phyloP scores from a whole-genome alignment of 1,284 basidiomycete species.

The Peniophora sp. region DNA sequence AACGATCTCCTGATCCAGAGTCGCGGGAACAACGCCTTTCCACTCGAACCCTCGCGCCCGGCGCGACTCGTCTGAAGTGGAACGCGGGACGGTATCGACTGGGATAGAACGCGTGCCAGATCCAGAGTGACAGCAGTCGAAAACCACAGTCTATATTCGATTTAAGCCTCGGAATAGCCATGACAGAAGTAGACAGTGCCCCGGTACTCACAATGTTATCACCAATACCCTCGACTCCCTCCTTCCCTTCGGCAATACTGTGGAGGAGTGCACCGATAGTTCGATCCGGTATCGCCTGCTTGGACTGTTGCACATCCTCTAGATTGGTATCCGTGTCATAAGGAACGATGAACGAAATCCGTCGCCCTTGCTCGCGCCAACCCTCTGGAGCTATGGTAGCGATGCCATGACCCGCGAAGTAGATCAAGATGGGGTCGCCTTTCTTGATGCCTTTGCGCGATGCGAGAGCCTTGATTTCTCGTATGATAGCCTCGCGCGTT shows the following conservation, averaged over 20 bases:
- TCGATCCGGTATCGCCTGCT: constrained; percentile 13
- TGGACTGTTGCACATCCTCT: too few species aligned
- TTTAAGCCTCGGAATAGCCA: constrained; percentile 1
- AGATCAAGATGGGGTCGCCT: constrained; percentile 6
- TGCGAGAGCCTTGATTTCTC: not conserved
- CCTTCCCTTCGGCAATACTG: constrained; percentile 12
- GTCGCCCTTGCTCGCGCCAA: not conserved
- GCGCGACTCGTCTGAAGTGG: not conserved
- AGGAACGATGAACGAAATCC: not conserved
- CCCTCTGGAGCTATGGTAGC: not conserved
- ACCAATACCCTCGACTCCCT: constrained; percentile 16
- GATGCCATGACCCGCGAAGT: constrained; percentile 6
- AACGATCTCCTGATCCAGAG: not conserved
- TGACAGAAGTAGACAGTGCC: not conserved
- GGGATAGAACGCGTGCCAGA: constrained; percentile 17
- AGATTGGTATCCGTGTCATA: not conserved
- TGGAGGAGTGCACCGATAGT: constrained; percentile 15
- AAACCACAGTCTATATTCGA: constrained; percentile 18
- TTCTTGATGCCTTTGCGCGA: not conserved
- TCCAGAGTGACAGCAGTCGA: constrained; percentile 23
- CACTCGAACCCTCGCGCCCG: constrained; percentile 6
- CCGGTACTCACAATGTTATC: constrained; percentile 21
- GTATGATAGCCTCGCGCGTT: not conserved
- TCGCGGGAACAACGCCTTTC: not conserved
- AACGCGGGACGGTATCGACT: not conserved